Conservation (phyloP, 2,329 filamentous ascomycete genomes). For the Nemania abortiva region DNA sequence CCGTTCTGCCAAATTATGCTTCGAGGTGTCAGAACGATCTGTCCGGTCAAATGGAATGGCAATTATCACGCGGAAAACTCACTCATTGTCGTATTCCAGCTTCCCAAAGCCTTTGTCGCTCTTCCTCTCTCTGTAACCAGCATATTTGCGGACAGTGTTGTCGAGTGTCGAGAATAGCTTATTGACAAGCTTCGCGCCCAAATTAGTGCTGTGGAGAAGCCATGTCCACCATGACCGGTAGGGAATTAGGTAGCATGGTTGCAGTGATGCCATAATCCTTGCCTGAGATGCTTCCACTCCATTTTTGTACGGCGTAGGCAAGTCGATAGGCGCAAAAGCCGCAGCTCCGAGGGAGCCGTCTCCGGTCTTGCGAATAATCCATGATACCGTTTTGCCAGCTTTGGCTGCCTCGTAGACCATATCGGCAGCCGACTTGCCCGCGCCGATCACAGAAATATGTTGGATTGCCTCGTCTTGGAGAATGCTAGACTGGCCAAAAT, state of each 20-base stretch:
- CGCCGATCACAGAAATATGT: constrained; percentile 52
- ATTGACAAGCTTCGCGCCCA: constrained; percentile 40
- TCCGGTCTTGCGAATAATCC: constrained; percentile 51
- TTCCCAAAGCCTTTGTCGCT: constrained; percentile 44
- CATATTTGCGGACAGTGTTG: constrained; percentile 42
- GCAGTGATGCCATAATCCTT: constrained; percentile 43
- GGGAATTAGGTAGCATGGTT: constrained; percentile 41
- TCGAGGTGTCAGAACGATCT: constrained; percentile 18
- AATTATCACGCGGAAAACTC: constrained; percentile 28
- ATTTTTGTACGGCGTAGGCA: constrained; percentile 46
- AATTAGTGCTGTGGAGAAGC: constrained; percentile 39
- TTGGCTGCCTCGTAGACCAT: constrained; percentile 53
- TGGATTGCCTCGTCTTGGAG: constrained; percentile 40
- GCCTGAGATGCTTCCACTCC: constrained; percentile 44
- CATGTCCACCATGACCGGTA: constrained; percentile 41
- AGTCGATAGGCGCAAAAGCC: constrained; percentile 46
- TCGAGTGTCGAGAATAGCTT: constrained; percentile 41
- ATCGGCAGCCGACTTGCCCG: constrained; percentile 55
- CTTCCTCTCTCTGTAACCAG: constrained; percentile 42
- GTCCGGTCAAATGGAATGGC: constrained; percentile 4
- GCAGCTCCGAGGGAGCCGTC: constrained; percentile 50
- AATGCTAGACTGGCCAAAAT: constrained; percentile 51
- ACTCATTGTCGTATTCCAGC: constrained; percentile 45
- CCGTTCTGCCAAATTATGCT: constrained; percentile 49
- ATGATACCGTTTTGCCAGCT: constrained; percentile 50